A percentile compares a stretch with the other conserved stretches of the same genome.
These are phyloP conservation scores for Venturia nashicola DNA, from an alignment of 2,329 filamentous ascomycete species.

Conservation along the genomic window DNA sequence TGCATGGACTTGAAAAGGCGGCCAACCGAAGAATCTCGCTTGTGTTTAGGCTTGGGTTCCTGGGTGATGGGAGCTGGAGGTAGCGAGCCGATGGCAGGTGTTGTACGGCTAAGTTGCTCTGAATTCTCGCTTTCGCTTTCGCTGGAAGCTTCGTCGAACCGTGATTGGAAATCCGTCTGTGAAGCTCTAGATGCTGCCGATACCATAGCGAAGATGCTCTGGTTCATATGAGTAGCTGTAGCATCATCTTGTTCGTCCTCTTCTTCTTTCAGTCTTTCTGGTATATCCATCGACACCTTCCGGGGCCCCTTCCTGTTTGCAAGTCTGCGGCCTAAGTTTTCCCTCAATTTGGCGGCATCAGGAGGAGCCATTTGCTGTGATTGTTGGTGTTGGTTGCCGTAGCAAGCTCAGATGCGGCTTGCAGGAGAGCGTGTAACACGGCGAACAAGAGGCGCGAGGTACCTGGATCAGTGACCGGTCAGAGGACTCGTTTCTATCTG, in stretches of 20 bases:
- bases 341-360: constrained; percentile 11
- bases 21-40: constrained; percentile 8
- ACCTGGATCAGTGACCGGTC: background rate
- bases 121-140: constrained; percentile 50
- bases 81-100: background rate
- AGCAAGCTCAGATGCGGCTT: background rate
- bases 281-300: constrained; percentile 37
- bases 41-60: constrained; percentile 12
- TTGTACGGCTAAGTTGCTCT: background rate
- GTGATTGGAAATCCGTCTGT: constrained; percentile 66
- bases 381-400: constrained; percentile 1
- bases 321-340: constrained; percentile 19
- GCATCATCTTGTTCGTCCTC: constrained; percentile 52
- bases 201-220: constrained; percentile 88
- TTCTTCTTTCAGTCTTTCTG: constrained; percentile 45
- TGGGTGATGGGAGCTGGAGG: background rate
- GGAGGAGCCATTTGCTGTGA: constrained; percentile 1
- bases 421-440: background rate
- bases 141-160: constrained; percentile 67
- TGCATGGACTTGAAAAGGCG: constrained; percentile 26
- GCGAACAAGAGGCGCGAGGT: background rate
- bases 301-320: constrained; percentile 20
- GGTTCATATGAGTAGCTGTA: constrained; percentile 58
- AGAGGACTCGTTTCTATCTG: background rate
- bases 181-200: constrained; percentile 62